Base-by-base conservation (phyloP, 805 yeast species). In the Hagleromyces aurorensis region DNA sequence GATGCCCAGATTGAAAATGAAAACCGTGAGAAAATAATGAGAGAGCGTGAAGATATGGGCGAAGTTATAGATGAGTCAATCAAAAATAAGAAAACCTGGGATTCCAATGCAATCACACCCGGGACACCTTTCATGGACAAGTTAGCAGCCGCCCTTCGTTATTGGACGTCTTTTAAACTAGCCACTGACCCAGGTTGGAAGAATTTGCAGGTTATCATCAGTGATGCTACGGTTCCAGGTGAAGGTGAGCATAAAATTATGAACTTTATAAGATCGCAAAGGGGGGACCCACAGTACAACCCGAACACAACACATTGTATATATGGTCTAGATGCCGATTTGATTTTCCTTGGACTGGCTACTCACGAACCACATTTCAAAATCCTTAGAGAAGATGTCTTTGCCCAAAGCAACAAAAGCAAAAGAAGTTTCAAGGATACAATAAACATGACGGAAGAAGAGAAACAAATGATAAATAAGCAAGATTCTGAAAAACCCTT, bases 211-310 rank as follows among this genome's bases (percentile, higher is more conserved):
- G 86, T 91, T 5, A 81, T 91, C 14, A 78, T 91, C 25, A 80
- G 94, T 48, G 99, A 89, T 54, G 94, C 96, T 17, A 78, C 94
- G 0, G 97, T 89, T 9, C 98, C 99, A 1, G 99, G 99, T 39
- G 99, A 91, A 67, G 99, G 99, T 53, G 99, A 91, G 58, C 99
- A 91, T 63, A 91, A 91, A 57, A 78, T 91, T 46, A 91, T 91
- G 98, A 86, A 81, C 48, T 91, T 87, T 53, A 81, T 91, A 34
- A 73, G 99, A 49, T 72, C 83, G 23, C 97, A 87, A 54, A 69
- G 97, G 44, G 71, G 80, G 22, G 91, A 82, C 44, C 83, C 93
- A 0, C 75, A 77, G 50, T 83, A 89, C 57, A 72, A 84, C 50
- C 95, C 97, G 30, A 89, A 91, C 54, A 87, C 96, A 1, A 69